Evolutionary conservation across 2,329 filamentous ascomycete species (phyloP).

Genomic region (Sporothrix schenckii): DNA sequence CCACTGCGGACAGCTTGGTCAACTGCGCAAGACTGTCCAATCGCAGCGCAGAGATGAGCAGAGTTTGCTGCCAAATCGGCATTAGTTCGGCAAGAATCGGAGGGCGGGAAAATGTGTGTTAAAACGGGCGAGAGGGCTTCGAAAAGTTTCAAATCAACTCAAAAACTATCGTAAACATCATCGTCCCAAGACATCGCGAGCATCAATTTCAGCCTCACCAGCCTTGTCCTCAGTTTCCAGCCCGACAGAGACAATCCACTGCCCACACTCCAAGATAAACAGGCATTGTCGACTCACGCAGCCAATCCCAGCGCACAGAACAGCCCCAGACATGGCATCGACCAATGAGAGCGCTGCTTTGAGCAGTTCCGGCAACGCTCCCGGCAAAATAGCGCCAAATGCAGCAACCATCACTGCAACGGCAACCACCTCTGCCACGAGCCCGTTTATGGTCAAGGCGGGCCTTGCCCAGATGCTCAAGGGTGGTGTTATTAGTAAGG

Average conservation of each 20-base stretch:
- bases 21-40: slow-evolving; percentile 15
- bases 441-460: slow-evolving; percentile 84
- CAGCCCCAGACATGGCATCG: slow-evolving; percentile 26
- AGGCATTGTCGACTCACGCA: slow-evolving; percentile 12
- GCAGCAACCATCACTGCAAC: slow-evolving; percentile 35
- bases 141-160: too few relatives aligned
- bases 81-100: slow-evolving; percentile 27
- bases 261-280: not conserved
- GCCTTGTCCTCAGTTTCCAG: not conserved
- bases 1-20: not conserved
- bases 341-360: slow-evolving; percentile 27
- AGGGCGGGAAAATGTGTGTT: not conserved
- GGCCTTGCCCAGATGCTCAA: slow-evolving; percentile 97
- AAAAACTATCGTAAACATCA: slow-evolving; percentile 10
- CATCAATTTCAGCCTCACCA: slow-evolving; percentile 4
- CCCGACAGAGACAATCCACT: not conserved
- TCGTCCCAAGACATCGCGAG: not conserved
- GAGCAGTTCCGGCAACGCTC: slow-evolving; percentile 29
- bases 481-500: slow-evolving; percentile 83
- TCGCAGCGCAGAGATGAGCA: slow-evolving; percentile 18
- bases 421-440: slow-evolving; percentile 41
- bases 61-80: slow-evolving; percentile 19
- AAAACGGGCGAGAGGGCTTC: too few relatives aligned
- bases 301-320: slow-evolving; percentile 25
- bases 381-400: slow-evolving; percentile 31